Evolutionary conservation across 805 yeast genomes (phyloP).

Genomic region (Candida awuae): DNA sequence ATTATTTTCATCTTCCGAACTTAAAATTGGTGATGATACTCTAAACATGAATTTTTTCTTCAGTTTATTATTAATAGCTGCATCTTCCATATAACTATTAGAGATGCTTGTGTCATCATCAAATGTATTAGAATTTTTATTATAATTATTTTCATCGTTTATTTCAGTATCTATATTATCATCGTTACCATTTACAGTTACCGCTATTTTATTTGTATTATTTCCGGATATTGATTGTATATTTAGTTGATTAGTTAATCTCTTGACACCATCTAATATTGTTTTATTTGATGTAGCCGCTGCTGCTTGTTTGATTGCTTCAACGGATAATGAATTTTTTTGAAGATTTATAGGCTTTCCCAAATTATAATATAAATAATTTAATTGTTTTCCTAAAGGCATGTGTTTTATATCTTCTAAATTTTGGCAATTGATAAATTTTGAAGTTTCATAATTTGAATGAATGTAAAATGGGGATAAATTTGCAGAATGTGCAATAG

Average conservation of each 20-base stretch:
- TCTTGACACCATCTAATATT: constrained; percentile 3
- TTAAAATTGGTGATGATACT: constrained; percentile 1
- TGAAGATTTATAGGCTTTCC: constrained; percentile 34
- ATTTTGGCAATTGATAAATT: constrained; percentile 22
- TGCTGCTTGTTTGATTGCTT: constrained; percentile 4
- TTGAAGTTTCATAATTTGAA: constrained; percentile 15
- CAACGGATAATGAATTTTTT: constrained; percentile 16
- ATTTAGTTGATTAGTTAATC: constrained; percentile 4
- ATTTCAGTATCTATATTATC: neutral
- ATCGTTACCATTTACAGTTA: constrained; percentile 5
- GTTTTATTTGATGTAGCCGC: neutral
- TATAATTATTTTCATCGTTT: neutral
- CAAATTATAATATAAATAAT: constrained; percentile 43
- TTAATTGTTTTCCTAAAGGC: constrained; percentile 26
- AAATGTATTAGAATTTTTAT: neutral
- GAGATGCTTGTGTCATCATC: neutral
- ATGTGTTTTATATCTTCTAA: constrained; percentile 20
- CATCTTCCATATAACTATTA: constrained; percentile 2
- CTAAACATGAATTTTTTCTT: neutral
- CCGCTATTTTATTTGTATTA: neutral
- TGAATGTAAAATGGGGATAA: constrained; percentile 17
- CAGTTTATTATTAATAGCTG: neutral
- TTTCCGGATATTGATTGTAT: constrained; percentile 1
- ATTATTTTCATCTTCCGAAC: constrained; percentile 7
- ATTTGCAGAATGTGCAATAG: constrained; percentile 19